phyloP scores from a whole-genome alignment of 2,329 filamentous ascomycete species.

The Ophiosphaerella herpotricha region DNA sequence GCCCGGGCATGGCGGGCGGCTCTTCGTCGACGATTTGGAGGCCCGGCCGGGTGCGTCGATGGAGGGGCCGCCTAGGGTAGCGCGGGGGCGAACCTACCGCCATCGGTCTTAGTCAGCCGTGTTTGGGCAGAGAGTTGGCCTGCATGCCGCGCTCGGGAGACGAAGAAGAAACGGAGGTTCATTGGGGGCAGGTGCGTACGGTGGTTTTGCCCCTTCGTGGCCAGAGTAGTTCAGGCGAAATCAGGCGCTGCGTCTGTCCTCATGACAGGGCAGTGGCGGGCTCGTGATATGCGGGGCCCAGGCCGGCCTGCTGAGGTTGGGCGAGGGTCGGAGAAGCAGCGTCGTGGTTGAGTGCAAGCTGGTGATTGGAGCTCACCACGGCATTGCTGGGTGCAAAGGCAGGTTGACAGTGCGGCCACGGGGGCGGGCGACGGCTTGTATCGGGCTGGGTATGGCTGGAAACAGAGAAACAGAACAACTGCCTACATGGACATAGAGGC shows the following conservation, averaged over 20 bases:
- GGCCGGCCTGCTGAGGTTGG: conserved; percentile 1
- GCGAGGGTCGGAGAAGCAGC: conserved; percentile 5
- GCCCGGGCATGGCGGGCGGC: conserved; percentile 33
- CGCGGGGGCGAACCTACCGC: conserved; percentile 37
- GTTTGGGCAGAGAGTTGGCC: conserved; percentile 6
- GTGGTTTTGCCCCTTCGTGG: conserved; percentile 12
- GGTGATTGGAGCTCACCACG: conserved; percentile 37
- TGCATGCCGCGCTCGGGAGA: conserved; percentile 11
- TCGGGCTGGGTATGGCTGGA: background rate
- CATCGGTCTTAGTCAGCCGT: conserved; percentile 35
- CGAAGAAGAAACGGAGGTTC: background rate
- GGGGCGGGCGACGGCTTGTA: background rate
- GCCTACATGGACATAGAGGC: no score
- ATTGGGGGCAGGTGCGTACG: conserved; percentile 23
- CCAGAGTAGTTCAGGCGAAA: conserved; percentile 7
- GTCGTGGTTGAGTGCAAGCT: conserved; percentile 34
- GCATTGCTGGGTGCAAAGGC: conserved; percentile 15
- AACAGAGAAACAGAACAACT: no score
- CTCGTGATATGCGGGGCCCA: conserved; percentile 15
- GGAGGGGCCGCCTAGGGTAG: conserved; percentile 23
- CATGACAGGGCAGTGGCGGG: conserved; percentile 31
- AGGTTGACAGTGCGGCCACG: background rate
- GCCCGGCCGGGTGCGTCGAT: conserved; percentile 36
- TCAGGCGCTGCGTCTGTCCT: conserved; percentile 23
- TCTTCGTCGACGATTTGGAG: conserved; percentile 39